Base-by-base conservation (phyloP, 352 stramenopile genomes). In the Phytopythium kandeliae region DNA sequence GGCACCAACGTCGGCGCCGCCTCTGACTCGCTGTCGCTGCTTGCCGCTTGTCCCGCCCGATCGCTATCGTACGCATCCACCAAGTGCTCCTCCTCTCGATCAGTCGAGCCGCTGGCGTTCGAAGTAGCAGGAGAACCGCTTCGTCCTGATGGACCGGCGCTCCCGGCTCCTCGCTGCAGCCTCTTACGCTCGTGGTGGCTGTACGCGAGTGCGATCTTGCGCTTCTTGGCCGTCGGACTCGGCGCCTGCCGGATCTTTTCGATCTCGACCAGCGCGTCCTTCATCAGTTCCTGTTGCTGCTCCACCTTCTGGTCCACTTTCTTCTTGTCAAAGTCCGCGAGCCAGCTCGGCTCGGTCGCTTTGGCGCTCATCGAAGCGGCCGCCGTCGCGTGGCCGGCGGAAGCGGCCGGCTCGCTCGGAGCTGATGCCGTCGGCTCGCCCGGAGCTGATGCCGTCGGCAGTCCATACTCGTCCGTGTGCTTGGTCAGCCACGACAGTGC, bases 61-160 rank as follows among this genome's bases (percentile, higher is more conserved):
- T 87, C 82, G 35, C 85, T 95, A 46, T 92, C 75, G 30, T 93
- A 95, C 4, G 77, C 55, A 25, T 86, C 74, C 36, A 95, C 82
- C 35, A 95, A 62, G 43, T 90, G 65, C 51, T 85, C 56, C 2
- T 76, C 76, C 4, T 58, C 76, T 6, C n/a, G n/a, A n/a, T 77
- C 66, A 0, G 76, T 54, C 2, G 40, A 33, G 9, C 21, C 40
- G 35, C 5, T 22, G 22, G 2, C 15, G 3, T 24, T 24, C 6
- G 40, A 33, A 31, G 22, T n/a, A 6, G 24, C 22, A 31, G 22
- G n/a, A 6, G 24, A 12, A 4, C 21, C 13, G 6, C 15, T 15
- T 6, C 2, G 12, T 7, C 10, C 52, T 25, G 37, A 26, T 15
- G 60, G 53, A 26, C 28, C 16, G 30, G 7, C 30, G 51, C 28